These are phyloP conservation scores for Yamadazyma atmosphaerica DNA, from an alignment of 1,139 yeast genomes.

Conservation along the genomic window DNA sequence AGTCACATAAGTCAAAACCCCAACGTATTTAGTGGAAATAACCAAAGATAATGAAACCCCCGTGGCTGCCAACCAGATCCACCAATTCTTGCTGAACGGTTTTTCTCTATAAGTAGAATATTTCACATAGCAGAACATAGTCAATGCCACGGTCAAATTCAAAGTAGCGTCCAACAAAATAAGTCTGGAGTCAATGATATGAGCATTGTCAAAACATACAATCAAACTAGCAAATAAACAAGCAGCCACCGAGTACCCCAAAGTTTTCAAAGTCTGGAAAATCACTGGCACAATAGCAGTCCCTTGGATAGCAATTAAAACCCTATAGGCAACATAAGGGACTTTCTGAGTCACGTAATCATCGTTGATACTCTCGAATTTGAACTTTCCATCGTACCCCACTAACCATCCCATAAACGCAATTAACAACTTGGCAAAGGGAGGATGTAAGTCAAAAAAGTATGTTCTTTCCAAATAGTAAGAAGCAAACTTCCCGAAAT, in stretches of 20 bases:
- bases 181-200: slow-evolving; percentile 85
- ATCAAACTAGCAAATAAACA: slow-evolving; percentile 79
- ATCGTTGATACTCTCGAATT: slow-evolving; percentile 90
- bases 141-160: slow-evolving; percentile 74
- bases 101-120: slow-evolving; percentile 69
- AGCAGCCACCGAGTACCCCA: slow-evolving; percentile 77
- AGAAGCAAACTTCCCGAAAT: slow-evolving; percentile 94
- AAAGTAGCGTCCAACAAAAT: slow-evolving; percentile 90
- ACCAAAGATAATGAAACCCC: slow-evolving; percentile 89
- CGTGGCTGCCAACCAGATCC: slow-evolving; percentile 80
- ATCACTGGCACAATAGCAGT: slow-evolving; percentile 78
- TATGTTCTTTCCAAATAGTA: slow-evolving; percentile 80
- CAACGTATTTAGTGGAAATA: slow-evolving; percentile 93
- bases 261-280: slow-evolving; percentile 78
- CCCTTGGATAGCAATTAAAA: slow-evolving; percentile 81
- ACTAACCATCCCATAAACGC: slow-evolving; percentile 88
- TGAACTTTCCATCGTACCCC: slow-evolving; percentile 87
- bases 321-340: slow-evolving; percentile 87
- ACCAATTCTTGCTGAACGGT: slow-evolving; percentile 77
- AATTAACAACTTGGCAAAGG: slow-evolving; percentile 89
- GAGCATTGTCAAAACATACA: slow-evolving; percentile 88
- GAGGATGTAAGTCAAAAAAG: slow-evolving; percentile 97
- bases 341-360: slow-evolving; percentile 72
- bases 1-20: slow-evolving; percentile 85
- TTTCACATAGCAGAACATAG: slow-evolving; percentile 75